phyloP scores from a whole-genome alignment of 257 asterid genomes.

The Paraleonurus japonicus region DNA sequence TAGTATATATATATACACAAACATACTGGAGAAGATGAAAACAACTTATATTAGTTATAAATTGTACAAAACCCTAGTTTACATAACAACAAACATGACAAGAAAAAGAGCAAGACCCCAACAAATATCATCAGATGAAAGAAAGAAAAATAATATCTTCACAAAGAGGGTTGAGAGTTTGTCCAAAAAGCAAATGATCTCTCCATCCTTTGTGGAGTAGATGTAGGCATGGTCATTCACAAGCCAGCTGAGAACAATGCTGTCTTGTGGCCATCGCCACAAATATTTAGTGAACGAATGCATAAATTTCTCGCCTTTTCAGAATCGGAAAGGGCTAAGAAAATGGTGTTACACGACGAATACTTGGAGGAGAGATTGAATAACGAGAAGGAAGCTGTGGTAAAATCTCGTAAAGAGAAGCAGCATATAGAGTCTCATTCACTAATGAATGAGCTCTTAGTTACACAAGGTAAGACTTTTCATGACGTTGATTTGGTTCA shows the following conservation, averaged over 20 bases:
- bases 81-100: neutral
- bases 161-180: too few species aligned
- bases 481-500: neutral
- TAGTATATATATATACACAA: too few species aligned
- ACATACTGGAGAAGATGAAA: too few species aligned
- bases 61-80: neutral
- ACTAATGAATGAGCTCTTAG: neutral
- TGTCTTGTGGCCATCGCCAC: neutral
- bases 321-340: neutral
- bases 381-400: neutral
- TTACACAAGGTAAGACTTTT: neutral
- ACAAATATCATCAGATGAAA: too few species aligned
- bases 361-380: neutral
- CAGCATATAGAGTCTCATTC: neutral
- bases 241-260: neutral
- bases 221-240: slow-evolving; percentile 4
- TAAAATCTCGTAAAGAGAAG: neutral
- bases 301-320: neutral
- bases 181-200: too few species aligned
- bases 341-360: neutral
- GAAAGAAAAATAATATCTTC: too few species aligned
- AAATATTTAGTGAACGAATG: neutral
- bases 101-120: neutral
- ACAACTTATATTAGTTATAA: too few species aligned
- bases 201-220: too few species aligned